These are phyloP conservation scores for Backusella morwellensis DNA, from an alignment of 192 early-diverging fungal species.

Conservation along the genomic window DNA sequence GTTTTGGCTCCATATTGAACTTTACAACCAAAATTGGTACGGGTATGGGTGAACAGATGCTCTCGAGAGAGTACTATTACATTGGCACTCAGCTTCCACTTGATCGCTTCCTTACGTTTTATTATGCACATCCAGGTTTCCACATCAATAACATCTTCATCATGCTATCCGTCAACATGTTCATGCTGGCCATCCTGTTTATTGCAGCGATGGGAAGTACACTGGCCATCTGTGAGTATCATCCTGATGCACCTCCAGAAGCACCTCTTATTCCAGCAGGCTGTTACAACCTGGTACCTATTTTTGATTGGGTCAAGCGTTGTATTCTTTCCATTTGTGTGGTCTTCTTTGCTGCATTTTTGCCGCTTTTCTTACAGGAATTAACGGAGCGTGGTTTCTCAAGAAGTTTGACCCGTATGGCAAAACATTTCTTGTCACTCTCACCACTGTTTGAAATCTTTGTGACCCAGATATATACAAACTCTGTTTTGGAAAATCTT, in stretches of 20 bases:
- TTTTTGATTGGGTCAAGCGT: conserved; percentile 81
- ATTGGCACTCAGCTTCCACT: conserved; percentile 81
- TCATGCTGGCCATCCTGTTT: conserved; percentile 76
- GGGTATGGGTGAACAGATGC: conserved; percentile 92
- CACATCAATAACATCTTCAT: conserved; percentile 90
- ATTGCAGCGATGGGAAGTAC: conserved; percentile 70
- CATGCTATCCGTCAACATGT: conserved; percentile 78
- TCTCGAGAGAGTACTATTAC: conserved; percentile 92
- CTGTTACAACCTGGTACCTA: conserved; percentile 71
- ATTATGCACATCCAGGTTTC: conserved; percentile 87
- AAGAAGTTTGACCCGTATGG: conserved; percentile 65
- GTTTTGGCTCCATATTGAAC: conserved; percentile 85
- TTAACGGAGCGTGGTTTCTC: conserved; percentile 80
- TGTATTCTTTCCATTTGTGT: conserved; percentile 78
- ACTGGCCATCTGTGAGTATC: conserved; percentile 56
- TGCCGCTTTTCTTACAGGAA: conserved; percentile 83
- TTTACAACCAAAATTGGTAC: conserved; percentile 90
- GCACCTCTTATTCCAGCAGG: conserved; percentile 46
- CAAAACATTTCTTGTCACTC: conserved; percentile 79
- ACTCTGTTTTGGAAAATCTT: conserved; percentile 78
- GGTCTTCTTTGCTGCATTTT: conserved; percentile 78
- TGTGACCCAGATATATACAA: conserved; percentile 83
- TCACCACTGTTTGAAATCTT: conserved; percentile 84
- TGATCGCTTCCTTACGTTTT: conserved; percentile 86
- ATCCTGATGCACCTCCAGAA: conserved; percentile 49